These are phyloP conservation scores for Talaromyces amestolkiae DNA, from an alignment of 2,329 filamentous ascomycete genomes.

Conservation along the genomic window DNA sequence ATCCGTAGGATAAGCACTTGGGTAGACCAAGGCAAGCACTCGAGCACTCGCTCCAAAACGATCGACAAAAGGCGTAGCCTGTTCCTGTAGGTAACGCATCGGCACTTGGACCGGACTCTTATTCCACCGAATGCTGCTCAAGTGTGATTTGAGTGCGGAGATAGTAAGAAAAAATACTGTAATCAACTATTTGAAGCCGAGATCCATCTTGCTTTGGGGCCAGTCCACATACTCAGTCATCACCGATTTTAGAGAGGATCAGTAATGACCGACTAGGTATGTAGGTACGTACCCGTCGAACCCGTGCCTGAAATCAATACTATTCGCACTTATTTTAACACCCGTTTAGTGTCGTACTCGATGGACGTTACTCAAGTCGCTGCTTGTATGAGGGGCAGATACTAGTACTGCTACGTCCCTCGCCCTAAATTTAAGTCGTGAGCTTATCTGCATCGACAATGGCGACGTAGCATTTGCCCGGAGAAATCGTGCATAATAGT, in stretches of 20 bases:
- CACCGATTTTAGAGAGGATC: not conserved
- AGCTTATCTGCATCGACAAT: slow-evolving; percentile 9
- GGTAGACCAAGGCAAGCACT: not conserved
- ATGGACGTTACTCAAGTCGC: not conserved
- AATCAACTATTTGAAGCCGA: not conserved
- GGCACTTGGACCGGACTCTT: not conserved
- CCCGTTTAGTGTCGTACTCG: not conserved
- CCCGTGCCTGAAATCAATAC: not conserved
- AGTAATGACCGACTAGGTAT: not conserved
- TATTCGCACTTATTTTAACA: not conserved
- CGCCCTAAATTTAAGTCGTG: not conserved
- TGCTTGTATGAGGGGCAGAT: not conserved
- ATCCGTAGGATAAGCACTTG: not conserved
- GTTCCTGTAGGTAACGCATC: not conserved
- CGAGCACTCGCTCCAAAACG: not conserved
- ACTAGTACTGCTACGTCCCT: slow-evolving; percentile 6
- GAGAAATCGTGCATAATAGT: not conserved
- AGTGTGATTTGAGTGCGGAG: not conserved
- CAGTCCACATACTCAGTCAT: not conserved
- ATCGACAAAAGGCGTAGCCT: slow-evolving; percentile 1
- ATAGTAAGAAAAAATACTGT: not conserved
- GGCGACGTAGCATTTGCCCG: slow-evolving; percentile 6
- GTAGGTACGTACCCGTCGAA: not conserved
- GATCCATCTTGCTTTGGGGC: not conserved
- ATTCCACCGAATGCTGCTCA: not conserved